Evolutionary conservation across 1,139 yeast genomes (phyloP).

Genomic region (Zygotorulaspora mrakii): DNA sequence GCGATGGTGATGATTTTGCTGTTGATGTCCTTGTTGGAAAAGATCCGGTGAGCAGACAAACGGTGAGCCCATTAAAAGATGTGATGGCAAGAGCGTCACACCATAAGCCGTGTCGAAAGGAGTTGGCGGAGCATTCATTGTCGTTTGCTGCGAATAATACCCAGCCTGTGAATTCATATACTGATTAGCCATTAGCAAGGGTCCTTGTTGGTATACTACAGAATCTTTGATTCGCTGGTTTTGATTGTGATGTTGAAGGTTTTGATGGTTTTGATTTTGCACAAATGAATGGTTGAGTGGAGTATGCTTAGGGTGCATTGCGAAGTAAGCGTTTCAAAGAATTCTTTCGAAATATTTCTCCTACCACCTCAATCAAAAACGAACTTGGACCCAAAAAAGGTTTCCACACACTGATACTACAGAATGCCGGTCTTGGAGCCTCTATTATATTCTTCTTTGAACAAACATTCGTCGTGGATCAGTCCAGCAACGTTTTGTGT

Average conservation of each 20-base stretch:
- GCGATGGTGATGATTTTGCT: slow-evolving; percentile 15
- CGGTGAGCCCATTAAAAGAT: slow-evolving; percentile 63
- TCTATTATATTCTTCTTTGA: neutral
- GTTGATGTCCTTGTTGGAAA: slow-evolving; percentile 26
- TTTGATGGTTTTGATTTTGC: slow-evolving; percentile 3
- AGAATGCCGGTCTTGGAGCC: neutral
- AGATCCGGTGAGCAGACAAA: slow-evolving; percentile 48
- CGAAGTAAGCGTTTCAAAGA: slow-evolving; percentile 2
- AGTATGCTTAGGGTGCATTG: slow-evolving; percentile 2
- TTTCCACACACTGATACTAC: neutral
- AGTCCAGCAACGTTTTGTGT: slow-evolving; percentile 3
- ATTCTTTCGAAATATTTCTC: slow-evolving; percentile 1
- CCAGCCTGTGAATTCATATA: slow-evolving; percentile 13
- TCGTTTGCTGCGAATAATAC: slow-evolving; percentile 14
- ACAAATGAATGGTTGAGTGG: slow-evolving; percentile 4
- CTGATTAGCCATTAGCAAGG: slow-evolving; percentile 9
- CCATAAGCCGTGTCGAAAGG: slow-evolving; percentile 55
- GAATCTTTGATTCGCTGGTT: slow-evolving; percentile 2
- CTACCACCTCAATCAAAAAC: neutral
- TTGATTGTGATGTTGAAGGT: slow-evolving; percentile 3
- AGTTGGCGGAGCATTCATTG: slow-evolving; percentile 40
- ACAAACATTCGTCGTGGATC: neutral
- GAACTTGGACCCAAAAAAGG: neutral
- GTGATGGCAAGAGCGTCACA: slow-evolving; percentile 68
- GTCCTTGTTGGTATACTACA: slow-evolving; percentile 9